Evolutionary conservation across 805 yeast genomes (phyloP).

Genomic region (Candida arabinofermentans): DNA sequence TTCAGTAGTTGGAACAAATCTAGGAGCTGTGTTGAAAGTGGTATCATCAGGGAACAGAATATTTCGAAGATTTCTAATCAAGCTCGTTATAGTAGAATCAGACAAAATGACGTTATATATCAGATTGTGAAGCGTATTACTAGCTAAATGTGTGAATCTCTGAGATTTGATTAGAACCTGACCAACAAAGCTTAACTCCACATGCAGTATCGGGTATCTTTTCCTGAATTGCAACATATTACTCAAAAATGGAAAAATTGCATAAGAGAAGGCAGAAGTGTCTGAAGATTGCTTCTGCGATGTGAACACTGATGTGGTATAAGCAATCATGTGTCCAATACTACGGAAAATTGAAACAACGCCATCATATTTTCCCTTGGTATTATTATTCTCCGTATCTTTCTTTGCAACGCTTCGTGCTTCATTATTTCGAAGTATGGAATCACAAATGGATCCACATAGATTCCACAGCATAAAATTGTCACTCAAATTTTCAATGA

Average conservation of each 20-base stretch:
- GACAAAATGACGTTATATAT: constrained; percentile 22
- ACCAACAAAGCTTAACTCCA: constrained; percentile 7
- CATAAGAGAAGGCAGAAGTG: constrained; percentile 12
- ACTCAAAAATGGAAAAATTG: constrained; percentile 20
- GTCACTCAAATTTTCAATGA: constrained; percentile 42
- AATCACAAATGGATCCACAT: constrained; percentile 22
- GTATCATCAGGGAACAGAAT: constrained; percentile 28
- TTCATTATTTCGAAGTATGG: constrained; percentile 2
- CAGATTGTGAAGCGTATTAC: constrained; percentile 25
- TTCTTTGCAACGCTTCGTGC: background rate
- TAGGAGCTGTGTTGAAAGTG: constrained; percentile 23
- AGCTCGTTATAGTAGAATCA: constrained; percentile 6
- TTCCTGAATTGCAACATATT: constrained; percentile 12
- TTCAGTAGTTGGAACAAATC: constrained; percentile 28
- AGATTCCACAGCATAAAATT: constrained; percentile 51
- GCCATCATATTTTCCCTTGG: constrained; percentile 7
- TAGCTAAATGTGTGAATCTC: constrained; percentile 21
- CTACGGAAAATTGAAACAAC: constrained; percentile 11
- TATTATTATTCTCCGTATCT: background rate
- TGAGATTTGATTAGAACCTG: constrained; percentile 9
- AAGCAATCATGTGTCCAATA: constrained; percentile 26
- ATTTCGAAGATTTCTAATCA: constrained; percentile 20
- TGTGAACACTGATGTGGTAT: constrained; percentile 26
- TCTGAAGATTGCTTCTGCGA: constrained; percentile 10
- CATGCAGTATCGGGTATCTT: constrained; percentile 15